A percentile compares a stretch with the other conserved stretches of the same genome.
Conservation (phyloP, 805 yeast genomes). For the Candida sphagnicola region DNA sequence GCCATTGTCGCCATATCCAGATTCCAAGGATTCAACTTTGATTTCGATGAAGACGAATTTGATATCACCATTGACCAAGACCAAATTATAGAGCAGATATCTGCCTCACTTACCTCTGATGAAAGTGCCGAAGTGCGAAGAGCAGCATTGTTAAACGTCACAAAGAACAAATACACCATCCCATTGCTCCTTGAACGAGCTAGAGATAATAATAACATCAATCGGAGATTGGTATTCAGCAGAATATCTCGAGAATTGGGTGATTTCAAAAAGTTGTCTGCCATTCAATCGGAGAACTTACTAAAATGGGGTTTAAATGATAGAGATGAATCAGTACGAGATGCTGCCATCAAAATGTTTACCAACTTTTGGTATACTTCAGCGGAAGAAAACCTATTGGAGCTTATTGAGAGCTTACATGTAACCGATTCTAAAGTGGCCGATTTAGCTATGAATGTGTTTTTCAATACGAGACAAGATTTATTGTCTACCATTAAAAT, state of each 20-base stretch:
- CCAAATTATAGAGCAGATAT: slow-evolving; percentile 17
- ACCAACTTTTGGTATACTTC: slow-evolving; percentile 68
- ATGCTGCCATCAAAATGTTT: slow-evolving; percentile 70
- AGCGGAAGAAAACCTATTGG: slow-evolving; percentile 66
- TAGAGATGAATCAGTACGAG: slow-evolving; percentile 69
- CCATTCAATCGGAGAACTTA: slow-evolving; percentile 58
- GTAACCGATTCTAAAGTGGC: slow-evolving; percentile 68
- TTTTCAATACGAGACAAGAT: slow-evolving; percentile 63
- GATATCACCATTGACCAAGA: slow-evolving; percentile 10
- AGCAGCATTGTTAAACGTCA: slow-evolving; percentile 72
- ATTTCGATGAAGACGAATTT: slow-evolving; percentile 36
- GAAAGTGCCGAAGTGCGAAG: slow-evolving; percentile 85
- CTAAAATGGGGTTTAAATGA: slow-evolving; percentile 85
- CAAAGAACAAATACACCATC: slow-evolving; percentile 48
- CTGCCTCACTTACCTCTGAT: slow-evolving; percentile 65
- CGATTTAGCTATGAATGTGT: slow-evolving; percentile 57
- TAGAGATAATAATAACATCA: slow-evolving; percentile 68
- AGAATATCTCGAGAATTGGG: slow-evolving; percentile 65
- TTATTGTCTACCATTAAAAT: slow-evolving; percentile 56
- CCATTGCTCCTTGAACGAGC: slow-evolving; percentile 73
- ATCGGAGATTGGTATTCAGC: slow-evolving; percentile 70
- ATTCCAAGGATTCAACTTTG: slow-evolving; percentile 52
- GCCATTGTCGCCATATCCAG: slow-evolving; percentile 77
- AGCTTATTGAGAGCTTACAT: slow-evolving; percentile 66
- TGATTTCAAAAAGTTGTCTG: slow-evolving; percentile 49